Evolutionary conservation across 2,329 filamentous ascomycete species (phyloP).

Genomic region (Stagonosporopsis rhizophila): DNA sequence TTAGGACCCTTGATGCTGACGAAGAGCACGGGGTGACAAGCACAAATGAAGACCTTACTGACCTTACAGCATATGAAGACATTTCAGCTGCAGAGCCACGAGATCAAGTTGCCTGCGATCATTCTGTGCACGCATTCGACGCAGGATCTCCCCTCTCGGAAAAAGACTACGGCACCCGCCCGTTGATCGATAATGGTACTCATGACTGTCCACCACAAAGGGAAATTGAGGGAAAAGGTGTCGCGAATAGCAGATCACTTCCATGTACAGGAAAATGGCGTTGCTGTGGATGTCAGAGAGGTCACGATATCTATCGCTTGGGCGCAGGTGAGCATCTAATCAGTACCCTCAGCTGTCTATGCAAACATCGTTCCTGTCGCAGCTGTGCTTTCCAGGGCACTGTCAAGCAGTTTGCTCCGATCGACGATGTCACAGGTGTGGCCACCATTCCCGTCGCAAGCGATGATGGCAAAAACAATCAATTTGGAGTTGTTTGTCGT

Average conservation of each 20-base stretch:
- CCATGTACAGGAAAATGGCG: background rate
- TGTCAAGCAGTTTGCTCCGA: conserved; percentile 33
- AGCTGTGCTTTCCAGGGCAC: conserved; percentile 29
- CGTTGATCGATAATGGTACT: background rate
- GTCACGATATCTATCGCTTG: conserved; percentile 1
- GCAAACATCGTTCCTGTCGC: conserved; percentile 35
- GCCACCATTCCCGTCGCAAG: conserved; percentile 13
- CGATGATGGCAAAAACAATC: conserved; percentile 12
- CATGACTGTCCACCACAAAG: background rate
- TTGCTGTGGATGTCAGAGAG: background rate
- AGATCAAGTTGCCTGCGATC: background rate
- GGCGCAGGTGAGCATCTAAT: conserved; percentile 22
- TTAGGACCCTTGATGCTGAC: background rate
- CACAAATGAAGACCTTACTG: background rate
- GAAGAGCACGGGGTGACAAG: background rate
- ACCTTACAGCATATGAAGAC: background rate
- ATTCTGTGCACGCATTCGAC: too few species aligned
- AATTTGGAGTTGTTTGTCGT: conserved; percentile 36
- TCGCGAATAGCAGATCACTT: background rate
- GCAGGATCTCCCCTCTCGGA: too few species aligned
- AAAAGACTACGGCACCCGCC: background rate
- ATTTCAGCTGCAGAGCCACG: background rate
- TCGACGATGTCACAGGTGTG: conserved; percentile 33
- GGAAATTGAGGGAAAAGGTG: background rate
- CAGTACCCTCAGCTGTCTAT: conserved; percentile 29